Evolutionary conservation across 164 flowering plant genomes (phyloP).

Genomic region (Warburgia ugandensis): DNA sequence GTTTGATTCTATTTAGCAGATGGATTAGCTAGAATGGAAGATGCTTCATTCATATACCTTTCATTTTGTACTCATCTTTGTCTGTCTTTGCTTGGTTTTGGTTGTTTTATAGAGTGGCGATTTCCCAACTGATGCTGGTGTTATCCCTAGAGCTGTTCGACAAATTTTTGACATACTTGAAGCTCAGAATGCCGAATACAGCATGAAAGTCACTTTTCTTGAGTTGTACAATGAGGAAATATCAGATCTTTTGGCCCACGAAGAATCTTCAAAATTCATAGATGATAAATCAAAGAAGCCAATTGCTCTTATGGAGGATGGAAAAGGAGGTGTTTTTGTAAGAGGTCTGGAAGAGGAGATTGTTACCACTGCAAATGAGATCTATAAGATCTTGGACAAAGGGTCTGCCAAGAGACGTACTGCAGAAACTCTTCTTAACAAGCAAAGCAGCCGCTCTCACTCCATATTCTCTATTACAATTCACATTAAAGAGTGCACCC

Average conservation of each 20-base stretch:
- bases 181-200: constrained; percentile 77
- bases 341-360: constrained; percentile 89
- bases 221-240: constrained; percentile 85
- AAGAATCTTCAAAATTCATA: constrained; percentile 42
- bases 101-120: constrained; percentile 53
- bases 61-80: background rate
- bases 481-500: constrained; percentile 79
- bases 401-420: constrained; percentile 79
- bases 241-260: constrained; percentile 70
- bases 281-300: constrained; percentile 84
- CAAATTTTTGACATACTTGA: constrained; percentile 72
- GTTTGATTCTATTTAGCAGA: constrained; percentile 12
- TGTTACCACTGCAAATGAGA: constrained; percentile 68
- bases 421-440: constrained; percentile 84
- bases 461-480: constrained; percentile 83
- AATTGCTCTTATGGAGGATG: constrained; percentile 86
- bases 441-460: constrained; percentile 86
- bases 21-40: too few relatives aligned
- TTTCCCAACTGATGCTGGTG: constrained; percentile 77
- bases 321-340: constrained; percentile 81
- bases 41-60: background rate
- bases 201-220: constrained; percentile 76
- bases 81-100: constrained; percentile 5
- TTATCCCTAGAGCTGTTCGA: constrained; percentile 76
- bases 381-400: constrained; percentile 76